Evolutionary conservation across 805 yeast genomes (phyloP), one percentile per base, ranked within the genome.

Genomic region (Saccharomycopsis synnaedendra): DNA sequence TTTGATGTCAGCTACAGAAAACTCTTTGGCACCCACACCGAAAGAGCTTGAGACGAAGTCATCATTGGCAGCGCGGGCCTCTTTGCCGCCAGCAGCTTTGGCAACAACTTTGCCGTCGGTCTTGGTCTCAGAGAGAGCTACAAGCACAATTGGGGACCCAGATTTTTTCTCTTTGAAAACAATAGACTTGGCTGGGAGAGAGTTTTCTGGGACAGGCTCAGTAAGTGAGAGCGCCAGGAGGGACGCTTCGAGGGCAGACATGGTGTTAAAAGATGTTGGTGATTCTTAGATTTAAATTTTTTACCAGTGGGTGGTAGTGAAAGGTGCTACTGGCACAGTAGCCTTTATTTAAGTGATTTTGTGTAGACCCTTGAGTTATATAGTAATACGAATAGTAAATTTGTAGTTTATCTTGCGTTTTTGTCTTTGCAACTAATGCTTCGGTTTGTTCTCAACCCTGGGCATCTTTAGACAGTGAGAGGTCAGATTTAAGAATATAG

Each of bases 111-210:
- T 68, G 3, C 82, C 65, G 43, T 94, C 85, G 34, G 95, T 85
- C 42, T 71, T 69, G 4, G 95, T 84, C 2, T 79, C 57, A 34
- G 75, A 75, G 50, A 82, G 71, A 5, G 95, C 95, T 58, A 87
- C 73, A 33, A 86, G 85, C 46, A 87, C 75, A 32, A 87, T 74
- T 39, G 96, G 95, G 43, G 86, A 67, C 61, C 87, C 87, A 36
- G 95, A 81, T 43, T 95, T 85, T 68, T 87, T 87, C 57, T 95
- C 95, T 68, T 87, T 87, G 76, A 87, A 87, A 31, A 87, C 88
- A 53, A 87, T 69, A 4, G 89, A 75, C 65, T 87, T 87, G 53
- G 85, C 74, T 32, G 79, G 68, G 31, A 68, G 53, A 2, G 82
- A 71, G 37, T 71, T 68, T 42, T 71, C 80, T 43, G 74, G 63